Evolutionary conservation across 257 asterid species (phyloP).

Genomic region (Ehretia macrophylla): DNA sequence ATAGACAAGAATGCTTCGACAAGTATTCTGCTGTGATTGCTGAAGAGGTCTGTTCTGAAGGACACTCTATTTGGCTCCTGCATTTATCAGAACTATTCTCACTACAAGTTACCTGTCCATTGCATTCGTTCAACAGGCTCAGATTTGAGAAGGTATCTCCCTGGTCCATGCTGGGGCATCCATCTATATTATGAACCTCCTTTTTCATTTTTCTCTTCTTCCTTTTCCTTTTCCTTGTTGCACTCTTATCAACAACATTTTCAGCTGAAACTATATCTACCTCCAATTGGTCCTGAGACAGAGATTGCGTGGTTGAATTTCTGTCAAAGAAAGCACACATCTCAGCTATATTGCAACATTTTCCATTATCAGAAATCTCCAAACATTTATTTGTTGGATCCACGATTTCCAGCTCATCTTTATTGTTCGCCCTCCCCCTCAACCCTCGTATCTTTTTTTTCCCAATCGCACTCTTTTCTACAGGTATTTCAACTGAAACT

Average conservation of each 20-base stretch:
- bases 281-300: slow-evolving; percentile 21
- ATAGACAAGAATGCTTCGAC: slow-evolving; percentile 13
- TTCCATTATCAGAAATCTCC: slow-evolving; percentile 7
- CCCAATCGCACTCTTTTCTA: slow-evolving; percentile 2
- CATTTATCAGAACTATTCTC: no score
- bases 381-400: slow-evolving; percentile 21
- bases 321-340: slow-evolving; percentile 9
- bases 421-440: slow-evolving; percentile 18
- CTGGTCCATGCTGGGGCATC: slow-evolving; percentile 21
- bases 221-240: slow-evolving; percentile 14
- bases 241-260: slow-evolving; percentile 18
- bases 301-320: slow-evolving; percentile 12
- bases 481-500: not conserved
- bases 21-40: slow-evolving; percentile 19
- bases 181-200: slow-evolving; percentile 13
- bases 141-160: slow-evolving; percentile 22
- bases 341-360: not conserved
- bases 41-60: slow-evolving; percentile 4
- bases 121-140: slow-evolving; percentile 25
- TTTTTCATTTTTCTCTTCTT: slow-evolving; percentile 13
- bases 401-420: slow-evolving; percentile 21
- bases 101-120: not conserved
- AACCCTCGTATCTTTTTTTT: slow-evolving; percentile 9
- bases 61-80: slow-evolving; percentile 6
- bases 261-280: slow-evolving; percentile 17